Evolutionary conservation across 169 alveolate species (phyloP).

Genomic region (Eimeria maxima): DNA sequence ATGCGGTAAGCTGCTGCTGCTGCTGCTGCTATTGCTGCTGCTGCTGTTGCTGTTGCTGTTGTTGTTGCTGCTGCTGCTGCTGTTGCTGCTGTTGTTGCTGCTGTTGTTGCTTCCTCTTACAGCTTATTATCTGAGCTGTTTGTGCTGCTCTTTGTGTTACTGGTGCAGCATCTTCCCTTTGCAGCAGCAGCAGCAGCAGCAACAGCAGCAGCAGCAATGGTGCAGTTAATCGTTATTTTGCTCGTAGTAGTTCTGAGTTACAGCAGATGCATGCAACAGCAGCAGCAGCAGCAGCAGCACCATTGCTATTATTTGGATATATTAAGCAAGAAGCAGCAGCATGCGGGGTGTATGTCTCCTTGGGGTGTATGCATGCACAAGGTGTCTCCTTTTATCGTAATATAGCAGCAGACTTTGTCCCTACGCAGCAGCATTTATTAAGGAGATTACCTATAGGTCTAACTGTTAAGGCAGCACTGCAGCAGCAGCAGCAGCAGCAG

Average conservation of each 20-base stretch:
- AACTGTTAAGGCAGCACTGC: conserved; percentile 28
- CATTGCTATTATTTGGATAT: conserved; percentile 29
- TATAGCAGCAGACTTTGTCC: not conserved
- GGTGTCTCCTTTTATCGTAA: not conserved
- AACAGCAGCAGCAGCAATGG: conserved; percentile 10
- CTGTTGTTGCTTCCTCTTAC: not conserved
- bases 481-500: conserved; percentile 64
- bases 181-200: conserved; percentile 51
- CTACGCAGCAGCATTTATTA: not conserved
- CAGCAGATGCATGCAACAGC: conserved; percentile 43
- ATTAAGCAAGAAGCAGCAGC: not conserved
- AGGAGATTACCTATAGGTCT: not conserved
- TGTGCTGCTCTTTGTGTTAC: not conserved
- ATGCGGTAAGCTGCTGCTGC: not conserved
- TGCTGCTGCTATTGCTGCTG: not conserved
- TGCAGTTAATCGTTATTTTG: not conserved
- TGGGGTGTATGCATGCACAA: conserved; percentile 39
- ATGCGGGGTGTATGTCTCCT: conserved; percentile 1
- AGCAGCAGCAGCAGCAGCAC: not conserved
- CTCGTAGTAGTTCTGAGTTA: conserved; percentile 12
- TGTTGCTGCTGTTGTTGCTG: not conserved
- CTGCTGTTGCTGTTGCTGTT: not conserved
- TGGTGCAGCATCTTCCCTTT: conserved; percentile 22
- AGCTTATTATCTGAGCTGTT: not conserved
- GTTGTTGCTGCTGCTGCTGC: not conserved